A percentile compares a stretch with the other conserved stretches of the same genome.
Evolutionary conservation across 306 rosid genomes (phyloP).

Genomic region (Sindora glabra): DNA sequence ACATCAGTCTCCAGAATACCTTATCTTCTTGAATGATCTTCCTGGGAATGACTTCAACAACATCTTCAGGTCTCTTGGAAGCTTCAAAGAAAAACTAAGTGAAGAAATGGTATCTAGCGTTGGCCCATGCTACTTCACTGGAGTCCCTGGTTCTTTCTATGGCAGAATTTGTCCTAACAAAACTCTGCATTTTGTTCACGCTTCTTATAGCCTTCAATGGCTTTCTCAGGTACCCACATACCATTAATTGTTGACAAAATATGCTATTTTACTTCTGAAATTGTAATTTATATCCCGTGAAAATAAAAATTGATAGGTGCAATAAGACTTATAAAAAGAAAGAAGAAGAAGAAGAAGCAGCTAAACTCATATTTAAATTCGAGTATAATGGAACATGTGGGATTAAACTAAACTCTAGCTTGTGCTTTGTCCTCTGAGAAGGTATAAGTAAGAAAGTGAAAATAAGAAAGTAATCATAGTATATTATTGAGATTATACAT

Average conservation of each 20-base stretch:
- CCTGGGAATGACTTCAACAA: slow-evolving; percentile 41
- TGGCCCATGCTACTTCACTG: slow-evolving; percentile 32
- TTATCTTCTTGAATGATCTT: slow-evolving; percentile 33
- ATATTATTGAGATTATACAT: no score
- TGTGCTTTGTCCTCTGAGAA: no score
- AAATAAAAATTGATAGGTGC: no score
- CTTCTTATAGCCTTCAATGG: slow-evolving; percentile 41
- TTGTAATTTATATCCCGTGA: no score
- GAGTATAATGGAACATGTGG: no score
- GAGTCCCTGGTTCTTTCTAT: slow-evolving; percentile 46
- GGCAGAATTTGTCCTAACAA: slow-evolving; percentile 31
- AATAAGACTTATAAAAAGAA: no score
- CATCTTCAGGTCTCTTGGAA: slow-evolving; percentile 29
- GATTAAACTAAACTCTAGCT: no score
- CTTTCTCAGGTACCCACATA: slow-evolving; percentile 24
- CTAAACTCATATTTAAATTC: no score
- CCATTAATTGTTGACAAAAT: neutral
- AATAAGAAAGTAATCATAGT: no score
- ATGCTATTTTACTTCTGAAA: neutral
- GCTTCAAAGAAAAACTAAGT: slow-evolving; percentile 11
- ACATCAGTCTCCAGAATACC: slow-evolving; percentile 24
- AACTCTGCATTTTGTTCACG: slow-evolving; percentile 30
- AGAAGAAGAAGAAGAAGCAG: no score
- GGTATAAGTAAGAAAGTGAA: no score
- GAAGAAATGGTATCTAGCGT: neutral